Conservation (phyloP, 176 grass and related monocot species). For the Rhipidocladum racemiflorum region DNA sequence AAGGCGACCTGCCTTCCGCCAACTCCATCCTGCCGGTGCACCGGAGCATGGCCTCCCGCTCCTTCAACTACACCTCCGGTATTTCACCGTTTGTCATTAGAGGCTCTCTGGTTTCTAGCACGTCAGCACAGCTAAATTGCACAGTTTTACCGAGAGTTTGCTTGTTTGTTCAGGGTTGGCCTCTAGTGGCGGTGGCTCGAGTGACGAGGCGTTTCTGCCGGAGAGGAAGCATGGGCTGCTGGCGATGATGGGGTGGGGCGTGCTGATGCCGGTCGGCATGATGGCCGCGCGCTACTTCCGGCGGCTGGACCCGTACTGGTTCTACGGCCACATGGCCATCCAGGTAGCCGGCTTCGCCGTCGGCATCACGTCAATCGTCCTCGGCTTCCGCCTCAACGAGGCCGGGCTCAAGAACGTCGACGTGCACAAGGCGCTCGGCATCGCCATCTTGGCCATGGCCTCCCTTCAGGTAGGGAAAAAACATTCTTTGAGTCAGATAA, state of each 20-base stretch:
- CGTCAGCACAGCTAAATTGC: not conserved
- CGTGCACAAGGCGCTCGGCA: conserved; percentile 68
- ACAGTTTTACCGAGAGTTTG: not conserved
- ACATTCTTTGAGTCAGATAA: not conserved
- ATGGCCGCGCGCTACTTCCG: conserved; percentile 72
- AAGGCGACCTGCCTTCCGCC: conserved; percentile 45
- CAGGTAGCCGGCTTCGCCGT: conserved; percentile 47
- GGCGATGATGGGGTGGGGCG: conserved; percentile 64
- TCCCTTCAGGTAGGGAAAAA: conserved; percentile 59
- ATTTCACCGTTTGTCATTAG: not conserved
- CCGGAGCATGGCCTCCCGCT: conserved; percentile 5
- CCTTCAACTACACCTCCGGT: conserved; percentile 65
- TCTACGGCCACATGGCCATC: conserved; percentile 67
- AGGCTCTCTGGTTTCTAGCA: not conserved
- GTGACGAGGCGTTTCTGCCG: not conserved
- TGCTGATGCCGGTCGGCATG: conserved; percentile 72
- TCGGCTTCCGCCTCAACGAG: conserved; percentile 57
- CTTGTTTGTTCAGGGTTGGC: conserved; percentile 3
- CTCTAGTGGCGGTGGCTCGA: not conserved
- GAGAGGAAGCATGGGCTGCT: conserved; percentile 62
- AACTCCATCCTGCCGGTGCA: conserved; percentile 34
- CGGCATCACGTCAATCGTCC: conserved; percentile 50
- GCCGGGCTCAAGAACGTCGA: conserved; percentile 48
- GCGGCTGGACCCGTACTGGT: conserved; percentile 67
- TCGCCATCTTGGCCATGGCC: conserved; percentile 52